Evolutionary conservation across 441 rosid species (phyloP), one percentile per base, ranked within the genome.

Genomic region (Adansonia gregorii): DNA sequence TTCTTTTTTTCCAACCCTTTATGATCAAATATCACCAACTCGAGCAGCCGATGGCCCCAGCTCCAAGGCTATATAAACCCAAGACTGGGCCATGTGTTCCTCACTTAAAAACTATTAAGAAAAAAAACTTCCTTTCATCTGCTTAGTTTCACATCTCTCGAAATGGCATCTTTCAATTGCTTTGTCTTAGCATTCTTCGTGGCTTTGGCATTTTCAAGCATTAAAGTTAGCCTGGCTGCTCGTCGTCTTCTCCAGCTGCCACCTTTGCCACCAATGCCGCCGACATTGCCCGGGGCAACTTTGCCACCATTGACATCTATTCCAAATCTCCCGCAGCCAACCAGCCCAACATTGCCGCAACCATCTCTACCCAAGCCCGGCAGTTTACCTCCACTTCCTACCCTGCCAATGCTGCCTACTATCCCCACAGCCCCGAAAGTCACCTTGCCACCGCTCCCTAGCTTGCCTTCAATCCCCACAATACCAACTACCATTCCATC

Each of bases 181-280:
- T 61, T 75, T 43, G 0, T 49, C 15, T 17, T 79, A 2, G 72
- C 82, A 11, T 45, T 85, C 19, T 65, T 78, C 15, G 4, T 83
- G 22, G 76, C 78, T 20, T 24, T 79, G 54, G n/a, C 76, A 19
- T 56, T 80, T 31, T 58, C 82, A 1, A 72, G 75, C 81, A 52
- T 78, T 0, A 24, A 24, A 24, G 27, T 24, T 24, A 24, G 27
- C 27, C 27, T 24, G 27, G 27, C 27, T 24, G 77, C 83, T 64
- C 85, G 88, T 20, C 74, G 56, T 72, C 84, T 85, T 3, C 55
- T 76, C 51, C 84, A 81, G 43, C 45, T 6, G 46, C 46, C 58
- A 54, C 58, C 20, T 54, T 8, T 24, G 27, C 72, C 55, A 12
- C 31, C 72, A 17, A 24, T 24, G 27, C 0, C 46, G 72, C 73